Evolutionary conservation across 352 stramenopile species (phyloP).

Genomic region (Globisporangium orthogonon): DNA sequence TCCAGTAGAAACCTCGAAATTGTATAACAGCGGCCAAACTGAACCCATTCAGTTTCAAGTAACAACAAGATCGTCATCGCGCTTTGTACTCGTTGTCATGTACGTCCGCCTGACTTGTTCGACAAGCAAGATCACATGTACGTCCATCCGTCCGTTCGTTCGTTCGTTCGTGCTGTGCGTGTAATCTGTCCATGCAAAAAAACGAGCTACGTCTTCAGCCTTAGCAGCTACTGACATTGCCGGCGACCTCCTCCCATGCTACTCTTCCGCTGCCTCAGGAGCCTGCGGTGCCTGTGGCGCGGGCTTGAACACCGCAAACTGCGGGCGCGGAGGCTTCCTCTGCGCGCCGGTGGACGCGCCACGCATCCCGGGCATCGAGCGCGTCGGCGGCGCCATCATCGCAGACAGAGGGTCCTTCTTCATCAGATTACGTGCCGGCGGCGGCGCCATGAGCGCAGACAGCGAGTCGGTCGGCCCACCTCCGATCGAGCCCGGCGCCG

Average conservation of each 20-base stretch:
- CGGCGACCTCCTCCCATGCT: background rate
- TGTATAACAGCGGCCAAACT: too few species aligned
- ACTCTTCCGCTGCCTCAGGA: conserved; percentile 16
- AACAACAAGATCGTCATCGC: too few species aligned
- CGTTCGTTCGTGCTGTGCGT: background rate
- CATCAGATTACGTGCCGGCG: conserved; percentile 58
- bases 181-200: background rate
- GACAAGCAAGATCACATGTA: too few species aligned
- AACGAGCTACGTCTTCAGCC: background rate
- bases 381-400: conserved; percentile 81
- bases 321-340: conserved; percentile 57
- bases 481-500: conserved; percentile 60
- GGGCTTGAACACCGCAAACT: conserved; percentile 87
- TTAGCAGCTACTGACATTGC: background rate
- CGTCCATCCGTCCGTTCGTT: too few species aligned
- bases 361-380: conserved; percentile 30
- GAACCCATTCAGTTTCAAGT: too few species aligned
- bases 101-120: too few species aligned
- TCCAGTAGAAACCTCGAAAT: too few species aligned
- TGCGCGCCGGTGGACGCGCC: conserved; percentile 20
- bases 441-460: conserved; percentile 75
- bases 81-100: too few species aligned
- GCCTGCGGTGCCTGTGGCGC: conserved; percentile 12
- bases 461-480: conserved; percentile 50
- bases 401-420: conserved; percentile 78